Evolutionary conservation across 2,329 filamentous ascomycete species (phyloP).

Genomic region (Calonectria ilicicola): DNA sequence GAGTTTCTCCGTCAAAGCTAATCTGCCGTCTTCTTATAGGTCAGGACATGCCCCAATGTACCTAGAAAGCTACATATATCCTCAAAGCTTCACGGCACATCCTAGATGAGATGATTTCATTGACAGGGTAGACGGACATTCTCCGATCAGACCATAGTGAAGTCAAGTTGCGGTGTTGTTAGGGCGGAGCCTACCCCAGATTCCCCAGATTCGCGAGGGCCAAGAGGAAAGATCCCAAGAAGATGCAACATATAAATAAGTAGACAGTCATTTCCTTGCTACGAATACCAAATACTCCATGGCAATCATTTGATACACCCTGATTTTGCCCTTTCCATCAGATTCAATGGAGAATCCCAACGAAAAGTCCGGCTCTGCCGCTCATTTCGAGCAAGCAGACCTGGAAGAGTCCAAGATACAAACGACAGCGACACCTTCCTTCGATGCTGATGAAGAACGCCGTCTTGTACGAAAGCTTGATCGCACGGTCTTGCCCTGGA

Average conservation of each 20-base stretch:
- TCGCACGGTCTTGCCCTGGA: constrained; percentile 27
- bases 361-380: not conserved
- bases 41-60: not conserved
- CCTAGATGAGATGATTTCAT: not conserved
- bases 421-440: not conserved
- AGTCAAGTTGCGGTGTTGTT: not conserved
- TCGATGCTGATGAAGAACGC: constrained; percentile 17
- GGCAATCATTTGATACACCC: too few relatives aligned
- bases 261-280: too few relatives aligned
- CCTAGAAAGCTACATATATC: not conserved
- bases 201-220: not conserved
- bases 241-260: not conserved
- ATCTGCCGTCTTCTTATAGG: not conserved
- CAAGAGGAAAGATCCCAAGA: too few relatives aligned
- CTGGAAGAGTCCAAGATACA: not conserved
- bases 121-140: not conserved
- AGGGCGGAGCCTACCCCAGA: not conserved
- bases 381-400: not conserved
- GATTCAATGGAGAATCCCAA: not conserved
- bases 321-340: not conserved
- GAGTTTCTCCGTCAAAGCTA: not conserved
- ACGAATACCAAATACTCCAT: not conserved
- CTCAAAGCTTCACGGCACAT: not conserved
- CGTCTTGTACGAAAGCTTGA: constrained; percentile 26
- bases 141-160: not conserved